These are phyloP conservation scores for Candida chilensis DNA, from an alignment of 805 yeast genomes.

Conservation along the genomic window DNA sequence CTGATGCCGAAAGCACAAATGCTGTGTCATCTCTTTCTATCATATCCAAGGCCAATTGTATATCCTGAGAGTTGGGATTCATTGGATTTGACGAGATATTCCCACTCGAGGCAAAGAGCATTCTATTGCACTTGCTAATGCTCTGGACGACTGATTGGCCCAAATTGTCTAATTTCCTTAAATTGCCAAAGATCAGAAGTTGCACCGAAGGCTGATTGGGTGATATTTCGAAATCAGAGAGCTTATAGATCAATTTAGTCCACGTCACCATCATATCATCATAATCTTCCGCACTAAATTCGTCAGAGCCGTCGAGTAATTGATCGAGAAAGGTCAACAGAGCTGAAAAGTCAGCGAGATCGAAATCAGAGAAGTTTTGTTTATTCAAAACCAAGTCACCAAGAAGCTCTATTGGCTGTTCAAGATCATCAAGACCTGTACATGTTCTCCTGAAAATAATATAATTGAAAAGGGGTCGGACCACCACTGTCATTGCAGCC, in stretches of 20 bases:
- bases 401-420: no score
- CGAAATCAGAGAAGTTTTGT: no score
- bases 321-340: no score
- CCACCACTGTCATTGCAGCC: conserved; percentile 4
- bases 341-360: no score
- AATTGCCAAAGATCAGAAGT: conserved; percentile 4
- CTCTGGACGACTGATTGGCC: conserved; percentile 8
- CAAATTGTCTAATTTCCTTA: conserved; percentile 1
- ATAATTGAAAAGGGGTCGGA: conserved; percentile 5
- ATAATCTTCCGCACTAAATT: no score
- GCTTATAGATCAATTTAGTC: conserved; percentile 7
- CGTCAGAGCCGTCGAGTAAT: no score
- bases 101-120: conserved; percentile 11
- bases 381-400: no score
- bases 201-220: conserved; percentile 6
- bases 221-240: conserved; percentile 8
- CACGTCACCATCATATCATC: conserved; percentile 10
- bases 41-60: background rate
- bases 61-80: conserved; percentile 5
- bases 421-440: no score
- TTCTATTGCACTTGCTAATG: conserved; percentile 8
- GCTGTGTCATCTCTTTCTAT: conserved; percentile 6
- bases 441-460: no score
- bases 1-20: conserved; percentile 8
- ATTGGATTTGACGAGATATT: conserved; percentile 13